phyloP scores from a whole-genome alignment of 441 rosid species.

The Dalechampia spathulata region DNA sequence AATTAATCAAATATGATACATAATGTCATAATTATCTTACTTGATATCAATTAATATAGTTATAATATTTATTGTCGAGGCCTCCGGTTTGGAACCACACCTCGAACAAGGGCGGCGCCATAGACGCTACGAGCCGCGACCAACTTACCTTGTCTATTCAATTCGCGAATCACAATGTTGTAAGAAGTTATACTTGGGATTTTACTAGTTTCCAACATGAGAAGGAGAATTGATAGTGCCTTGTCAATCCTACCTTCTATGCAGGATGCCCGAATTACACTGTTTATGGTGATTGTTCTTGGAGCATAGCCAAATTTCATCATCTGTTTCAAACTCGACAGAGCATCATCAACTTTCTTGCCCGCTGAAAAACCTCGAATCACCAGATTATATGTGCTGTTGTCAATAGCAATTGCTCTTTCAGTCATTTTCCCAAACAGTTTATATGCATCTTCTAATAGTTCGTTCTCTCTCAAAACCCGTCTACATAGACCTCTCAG shows the following conservation, averaged over 20 bases:
- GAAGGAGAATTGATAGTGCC: conserved; percentile 31
- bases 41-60: too few relatives aligned
- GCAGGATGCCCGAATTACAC: conserved; percentile 34
- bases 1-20: too few relatives aligned
- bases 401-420: conserved; percentile 11
- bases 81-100: conserved; percentile 25
- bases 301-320: conserved; percentile 28
- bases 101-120: conserved; percentile 49
- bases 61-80: conserved; percentile 19
- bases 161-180: conserved; percentile 33
- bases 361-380: conserved; percentile 30
- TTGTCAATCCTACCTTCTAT: conserved; percentile 27
- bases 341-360: conserved; percentile 29
- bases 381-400: conserved; percentile 22
- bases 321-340: conserved; percentile 25
- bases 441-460: conserved; percentile 31
- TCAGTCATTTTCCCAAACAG: conserved; percentile 41
- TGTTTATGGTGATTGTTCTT: conserved; percentile 29
- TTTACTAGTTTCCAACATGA: conserved; percentile 27
- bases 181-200: conserved; percentile 30
- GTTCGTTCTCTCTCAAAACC: conserved; percentile 26
- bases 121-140: conserved; percentile 34
- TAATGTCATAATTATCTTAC: too few relatives aligned
- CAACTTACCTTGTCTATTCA: conserved; percentile 28
- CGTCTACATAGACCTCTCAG: conserved; percentile 38